Base-by-base conservation (phyloP, 352 stramenopile species). In the Pythium grandisporangium region DNA sequence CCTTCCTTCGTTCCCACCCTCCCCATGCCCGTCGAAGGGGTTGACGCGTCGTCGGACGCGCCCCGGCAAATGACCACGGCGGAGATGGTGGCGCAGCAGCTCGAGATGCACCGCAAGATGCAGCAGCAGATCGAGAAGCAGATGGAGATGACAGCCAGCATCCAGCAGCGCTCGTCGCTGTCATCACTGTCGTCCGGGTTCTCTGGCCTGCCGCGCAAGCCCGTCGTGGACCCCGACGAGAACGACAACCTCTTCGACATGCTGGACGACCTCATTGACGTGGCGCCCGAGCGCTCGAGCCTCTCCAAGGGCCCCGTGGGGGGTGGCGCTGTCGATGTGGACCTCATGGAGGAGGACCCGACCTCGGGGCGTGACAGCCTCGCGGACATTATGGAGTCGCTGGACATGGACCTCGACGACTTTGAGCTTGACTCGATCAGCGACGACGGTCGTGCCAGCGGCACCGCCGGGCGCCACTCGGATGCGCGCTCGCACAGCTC, bases 171-270 rank as follows among this genome's bases (percentile, higher is more conserved):
- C 11, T 54, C 59, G 48, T 77, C 65, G 25, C 73, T 87, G 34
- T 82, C 74, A 33, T n/a, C n/a, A n/a, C n/a, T n/a, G n/a, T n/a
- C n/a, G n/a, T n/a, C n/a, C n/a, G n/a, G n/a, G n/a, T n/a, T n/a
- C n/a, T n/a, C n/a, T n/a, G n/a, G n/a, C n/a, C n/a, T n/a, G n/a
- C 58, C 72, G 10, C 75, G 64, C 7, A 66, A 86, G 17, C 48
- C 51, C 25, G 84, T 84, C 47, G 71, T 91, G 32, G 77, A 91
- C 55, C 74, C 77, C 2, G 77, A 91, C 45, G 52, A 88, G 21
- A 74, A 72, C 26, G 77, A 91, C 60, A 91, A 83, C 58, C 71
- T 91, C 23, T 91, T 91, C 49, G 77, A 91, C 53, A 91, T 91
- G 77, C 60, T 91, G 26, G 77, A 91, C 61, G 77, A 91, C 43